phyloP scores from a whole-genome alignment of 345 rosid species.

The Bruguiera sexangula region DNA sequence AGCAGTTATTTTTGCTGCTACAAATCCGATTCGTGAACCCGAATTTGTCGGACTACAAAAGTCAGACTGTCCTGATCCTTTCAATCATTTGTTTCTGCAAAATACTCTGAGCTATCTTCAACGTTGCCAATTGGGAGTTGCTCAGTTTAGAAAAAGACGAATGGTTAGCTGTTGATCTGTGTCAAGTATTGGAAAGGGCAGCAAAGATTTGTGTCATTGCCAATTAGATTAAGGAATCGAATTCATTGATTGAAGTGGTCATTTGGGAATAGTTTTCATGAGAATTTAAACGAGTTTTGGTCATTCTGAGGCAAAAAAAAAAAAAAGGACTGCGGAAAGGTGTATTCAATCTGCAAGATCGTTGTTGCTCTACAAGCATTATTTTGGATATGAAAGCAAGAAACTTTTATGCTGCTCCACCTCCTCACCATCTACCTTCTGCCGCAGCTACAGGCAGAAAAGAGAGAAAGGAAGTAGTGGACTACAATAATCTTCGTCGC shows the following conservation, averaged over 20 bases:
- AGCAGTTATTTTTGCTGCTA: neutral
- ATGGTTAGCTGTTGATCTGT: too few species aligned
- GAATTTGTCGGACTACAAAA: neutral
- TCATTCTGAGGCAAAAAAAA: slow-evolving; percentile 16
- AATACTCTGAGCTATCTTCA: too few species aligned
- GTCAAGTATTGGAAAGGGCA: too few species aligned
- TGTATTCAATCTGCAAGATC: slow-evolving; percentile 21
- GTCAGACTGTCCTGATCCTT: too few species aligned
- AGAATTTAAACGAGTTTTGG: slow-evolving; percentile 19
- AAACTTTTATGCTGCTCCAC: neutral
- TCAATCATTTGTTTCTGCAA: too few species aligned
- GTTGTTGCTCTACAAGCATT: slow-evolving; percentile 17
- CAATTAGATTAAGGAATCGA: neutral
- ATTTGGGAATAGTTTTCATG: neutral
- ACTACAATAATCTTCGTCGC: slow-evolving; percentile 9
- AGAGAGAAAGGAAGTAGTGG: slow-evolving; percentile 29
- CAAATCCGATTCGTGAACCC: neutral
- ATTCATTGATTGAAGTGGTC: neutral
- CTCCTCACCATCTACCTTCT: neutral
- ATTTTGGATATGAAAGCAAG: slow-evolving; percentile 31
- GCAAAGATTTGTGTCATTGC: neutral
- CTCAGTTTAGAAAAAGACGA: too few species aligned
- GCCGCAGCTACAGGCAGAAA: neutral
- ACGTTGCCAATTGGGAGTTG: too few species aligned
- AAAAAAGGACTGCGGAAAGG: slow-evolving; percentile 9